Percentiles rank a stretch among this genome's conserved stretches.
Evolutionary conservation across 116 monocot species (phyloP).

Genomic region (Cymodocea nodosa): DNA sequence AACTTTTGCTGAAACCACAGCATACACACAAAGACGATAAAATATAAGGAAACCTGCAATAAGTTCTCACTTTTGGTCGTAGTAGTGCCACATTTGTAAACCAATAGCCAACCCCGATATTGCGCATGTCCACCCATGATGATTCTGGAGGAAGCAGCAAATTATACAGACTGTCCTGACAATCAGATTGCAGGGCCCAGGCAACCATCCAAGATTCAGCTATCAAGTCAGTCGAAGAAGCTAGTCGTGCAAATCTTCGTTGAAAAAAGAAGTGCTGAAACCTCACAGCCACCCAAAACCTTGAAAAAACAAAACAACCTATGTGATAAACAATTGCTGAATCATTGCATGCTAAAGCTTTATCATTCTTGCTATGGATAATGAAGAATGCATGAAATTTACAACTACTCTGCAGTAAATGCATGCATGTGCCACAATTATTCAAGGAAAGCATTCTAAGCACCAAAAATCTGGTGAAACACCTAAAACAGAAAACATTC

Average conservation of each 20-base stretch:
- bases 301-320: constrained; percentile 17
- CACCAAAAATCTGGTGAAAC: no score
- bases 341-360: background rate
- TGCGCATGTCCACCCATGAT: constrained; percentile 89
- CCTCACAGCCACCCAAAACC: constrained; percentile 87
- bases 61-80: constrained; percentile 42
- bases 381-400: no score
- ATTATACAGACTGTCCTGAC: constrained; percentile 74
- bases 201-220: constrained; percentile 47
- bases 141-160: constrained; percentile 62
- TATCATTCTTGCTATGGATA: background rate
- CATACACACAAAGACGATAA: background rate
- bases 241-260: constrained; percentile 33
- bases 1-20: no score
- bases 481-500: no score
- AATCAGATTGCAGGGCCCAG: constrained; percentile 92
- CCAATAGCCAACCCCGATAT: constrained; percentile 83
- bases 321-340: background rate
- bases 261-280: constrained; percentile 47
- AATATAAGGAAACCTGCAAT: background rate
- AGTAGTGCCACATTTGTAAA: constrained; percentile 54
- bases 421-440: no score
- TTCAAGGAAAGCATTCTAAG: no score
- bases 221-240: constrained; percentile 24
- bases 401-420: no score